Percentiles rank a stretch among this genome's conserved stretches.
phyloP scores from a whole-genome alignment of 768 basidiomycete genomes.

The Pleurotus pulmonarius region DNA sequence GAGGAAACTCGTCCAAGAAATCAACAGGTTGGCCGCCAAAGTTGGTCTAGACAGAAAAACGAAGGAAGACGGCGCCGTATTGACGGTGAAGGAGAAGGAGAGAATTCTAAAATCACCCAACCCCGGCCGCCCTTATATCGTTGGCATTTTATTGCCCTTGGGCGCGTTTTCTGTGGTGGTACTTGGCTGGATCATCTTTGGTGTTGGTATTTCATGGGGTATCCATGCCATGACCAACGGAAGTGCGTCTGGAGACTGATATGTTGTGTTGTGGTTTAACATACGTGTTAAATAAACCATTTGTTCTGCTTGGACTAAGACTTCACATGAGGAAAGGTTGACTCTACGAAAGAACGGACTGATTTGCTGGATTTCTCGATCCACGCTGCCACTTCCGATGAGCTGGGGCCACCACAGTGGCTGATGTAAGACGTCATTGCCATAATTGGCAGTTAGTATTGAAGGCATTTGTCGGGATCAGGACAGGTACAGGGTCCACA shows the following conservation, averaged over 20 bases:
- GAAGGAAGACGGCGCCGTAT: constrained; percentile 7
- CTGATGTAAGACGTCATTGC: too few species aligned
- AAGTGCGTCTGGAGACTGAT: constrained; percentile 23
- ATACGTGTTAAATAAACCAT: neutral
- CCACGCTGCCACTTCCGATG: too few species aligned
- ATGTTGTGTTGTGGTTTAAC: neutral
- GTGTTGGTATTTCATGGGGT: constrained; percentile 37
- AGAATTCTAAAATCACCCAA: constrained; percentile 26
- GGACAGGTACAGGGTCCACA: too few species aligned
- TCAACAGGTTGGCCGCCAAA: constrained; percentile 20
- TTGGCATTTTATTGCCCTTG: constrained; percentile 18
- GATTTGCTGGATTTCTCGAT: too few species aligned
- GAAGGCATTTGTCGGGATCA: too few species aligned
- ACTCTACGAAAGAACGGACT: too few species aligned
- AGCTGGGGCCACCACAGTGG: too few species aligned
- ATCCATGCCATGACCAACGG: constrained; percentile 31
- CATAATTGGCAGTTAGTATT: too few species aligned
- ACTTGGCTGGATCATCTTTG: constrained; percentile 39
- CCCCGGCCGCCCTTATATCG: neutral
- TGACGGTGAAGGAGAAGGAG: constrained; percentile 20
- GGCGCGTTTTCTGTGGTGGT: constrained; percentile 24
- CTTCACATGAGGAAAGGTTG: too few species aligned
- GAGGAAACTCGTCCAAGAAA: constrained; percentile 21
- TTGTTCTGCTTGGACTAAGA: neutral
- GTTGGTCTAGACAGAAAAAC: constrained; percentile 9